These are phyloP conservation scores for Luvunga scandens DNA, from an alignment of 345 rosid genomes.

Conservation along the genomic window DNA sequence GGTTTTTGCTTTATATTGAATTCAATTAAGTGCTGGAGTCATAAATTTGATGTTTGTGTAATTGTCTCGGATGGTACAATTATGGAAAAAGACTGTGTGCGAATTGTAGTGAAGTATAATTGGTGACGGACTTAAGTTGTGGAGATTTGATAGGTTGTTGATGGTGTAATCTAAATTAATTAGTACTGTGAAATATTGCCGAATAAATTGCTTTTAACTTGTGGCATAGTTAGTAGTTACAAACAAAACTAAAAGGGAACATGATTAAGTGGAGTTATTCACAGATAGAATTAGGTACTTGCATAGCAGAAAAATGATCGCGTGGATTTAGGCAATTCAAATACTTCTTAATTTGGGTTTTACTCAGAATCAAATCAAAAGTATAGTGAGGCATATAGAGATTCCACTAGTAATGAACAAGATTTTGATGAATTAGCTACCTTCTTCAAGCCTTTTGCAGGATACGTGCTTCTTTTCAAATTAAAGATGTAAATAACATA, in stretches of 20 bases:
- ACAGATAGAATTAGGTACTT: background rate
- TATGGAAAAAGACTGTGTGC: background rate
- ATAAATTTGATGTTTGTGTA: background rate
- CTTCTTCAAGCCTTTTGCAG: background rate
- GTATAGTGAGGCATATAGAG: background rate
- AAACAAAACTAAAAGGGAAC: background rate
- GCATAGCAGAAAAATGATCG: background rate
- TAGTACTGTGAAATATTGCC: background rate
- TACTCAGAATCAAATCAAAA: background rate
- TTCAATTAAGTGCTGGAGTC: background rate
- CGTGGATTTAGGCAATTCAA: background rate
- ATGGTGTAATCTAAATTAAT: background rate
- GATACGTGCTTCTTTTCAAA: background rate
- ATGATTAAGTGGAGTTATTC: background rate
- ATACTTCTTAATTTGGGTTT: background rate
- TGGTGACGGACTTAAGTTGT: slow-evolving; percentile 2
- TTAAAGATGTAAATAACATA: background rate
- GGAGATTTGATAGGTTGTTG: background rate
- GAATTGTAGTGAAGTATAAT: background rate
- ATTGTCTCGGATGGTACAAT: background rate
- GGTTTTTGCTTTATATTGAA: slow-evolving; percentile 9
- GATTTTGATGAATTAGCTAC: background rate
- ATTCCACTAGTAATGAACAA: background rate
- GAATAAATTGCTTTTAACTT: background rate
- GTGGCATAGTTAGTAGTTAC: no score